Base-by-base conservation (phyloP, 495 filamentous ascomycete genomes). In the Xylaria curta region DNA sequence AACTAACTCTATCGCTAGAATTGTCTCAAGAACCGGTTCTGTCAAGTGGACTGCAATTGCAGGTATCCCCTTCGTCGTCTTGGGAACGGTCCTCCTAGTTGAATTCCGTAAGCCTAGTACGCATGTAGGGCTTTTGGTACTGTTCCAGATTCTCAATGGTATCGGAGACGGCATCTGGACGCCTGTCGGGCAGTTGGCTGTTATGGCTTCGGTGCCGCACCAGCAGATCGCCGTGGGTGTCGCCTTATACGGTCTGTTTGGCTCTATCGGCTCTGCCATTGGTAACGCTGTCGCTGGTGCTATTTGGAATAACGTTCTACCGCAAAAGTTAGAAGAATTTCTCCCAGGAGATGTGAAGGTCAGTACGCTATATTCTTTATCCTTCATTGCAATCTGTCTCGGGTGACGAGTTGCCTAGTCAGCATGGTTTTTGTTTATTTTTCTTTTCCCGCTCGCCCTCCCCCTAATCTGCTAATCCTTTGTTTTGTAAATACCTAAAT, bases 251-350 rank as follows among this genome's bases (percentile, higher is more conserved):
- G 80, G 91, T 1, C 90, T 90, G 0, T 83, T 87, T 6, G 84
- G 90, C 73, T 88, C 91, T 68, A 87, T 93, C 74, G 91, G 91
- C n/a, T 89, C 89, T 21, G 90, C 91, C 0, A 85, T 92, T 1
- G 91, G 91, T 10, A 84, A 83, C 4, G 89, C 90, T 17, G 87
- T 93, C 46, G 89, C 89, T 0, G 91, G 90, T 1, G 90, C 89
- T 0, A 82, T 92, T 33, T 92, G 91, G 91, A 86, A 87, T 0
- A 80, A 83, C 49, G 82, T 84, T 33, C 79, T 92, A 9, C 89
- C 88, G 0, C 73, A 79, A 19, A 88, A 90, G 58, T 81, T 92
- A 10, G 71, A 70, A 36, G 46, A 75, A 24, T 90, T 90, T 69
- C 84, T 92, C 7, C 90, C 90, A 0, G 80, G 2, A n/a, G 44